Evolutionary conservation across 768 basidiomycete species (phyloP), one percentile per base, ranked within the genome.

Genomic region (Hypholoma fasciculare): DNA sequence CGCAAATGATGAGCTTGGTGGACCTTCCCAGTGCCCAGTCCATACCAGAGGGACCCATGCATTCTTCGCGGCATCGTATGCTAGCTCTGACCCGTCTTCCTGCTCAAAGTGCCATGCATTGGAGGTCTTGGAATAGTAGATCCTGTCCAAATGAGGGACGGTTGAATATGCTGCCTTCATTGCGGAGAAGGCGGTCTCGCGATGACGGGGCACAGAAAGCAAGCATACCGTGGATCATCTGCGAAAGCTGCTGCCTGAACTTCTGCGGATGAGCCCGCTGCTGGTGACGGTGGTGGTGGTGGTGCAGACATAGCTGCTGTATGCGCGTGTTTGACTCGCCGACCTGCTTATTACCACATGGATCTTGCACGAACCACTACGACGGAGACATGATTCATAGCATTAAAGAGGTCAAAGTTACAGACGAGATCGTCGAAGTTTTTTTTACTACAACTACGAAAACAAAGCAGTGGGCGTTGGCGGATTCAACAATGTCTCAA

Each of bases 21-120:
- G 47, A 52, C 42, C 60, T 37, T 37, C 50, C 43, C 47, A 59
- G n/a, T n/a, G 16, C 4, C 50, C 43, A 27, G 26, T 34, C 80
- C 90, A 72, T 68, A 98, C 96, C 70, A 95, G 71, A 42, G 91
- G 88, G 23, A 94, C 72, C 96, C 96, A 98, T 30, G 77, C 76
- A 12, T 85, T 86, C 67, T 90, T 94, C 9, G 72, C 68, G 36
- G 81, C 72, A 69, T 94, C 92, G 76, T 89, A 98, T 74, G 98
- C 96, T 67, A 92, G 81, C 71, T 97, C 96, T n/a, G 81, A 74
- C 16, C 92, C 95, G 65, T 95, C 91, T 49, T 92, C 90, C 66
- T 93, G 85, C 71, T 99, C 96, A 68, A 89, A 86, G 59, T 87
- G 85, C 93, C 94, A 98, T 65, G 92, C 89, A 52, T 83, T 83